Percentiles rank a stretch among this genome's conserved stretches.
phyloP scores from a whole-genome alignment of 2,329 filamentous ascomycete genomes.

The Calonectria honghensis region DNA sequence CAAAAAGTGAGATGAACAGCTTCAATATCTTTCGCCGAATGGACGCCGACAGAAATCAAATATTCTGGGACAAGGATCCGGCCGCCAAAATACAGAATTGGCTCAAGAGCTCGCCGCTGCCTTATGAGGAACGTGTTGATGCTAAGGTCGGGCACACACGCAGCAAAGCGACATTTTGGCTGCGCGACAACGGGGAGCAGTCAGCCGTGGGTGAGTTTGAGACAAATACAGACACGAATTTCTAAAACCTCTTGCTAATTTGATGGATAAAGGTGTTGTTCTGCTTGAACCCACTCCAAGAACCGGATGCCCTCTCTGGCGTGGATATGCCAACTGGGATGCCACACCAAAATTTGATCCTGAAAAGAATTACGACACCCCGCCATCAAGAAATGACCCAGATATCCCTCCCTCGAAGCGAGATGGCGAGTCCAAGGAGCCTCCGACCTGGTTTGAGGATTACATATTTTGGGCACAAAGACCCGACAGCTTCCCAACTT shows the following conservation, averaged over 20 bases:
- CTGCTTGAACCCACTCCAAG: neutral
- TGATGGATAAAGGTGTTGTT: neutral
- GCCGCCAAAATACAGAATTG: neutral
- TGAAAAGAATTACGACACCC: neutral
- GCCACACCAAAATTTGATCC: neutral
- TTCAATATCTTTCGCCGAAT: slow-evolving; percentile 5
- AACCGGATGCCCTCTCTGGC: neutral
- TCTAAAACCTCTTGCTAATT: neutral
- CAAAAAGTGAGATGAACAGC: neutral
- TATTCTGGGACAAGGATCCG: slow-evolving; percentile 5
- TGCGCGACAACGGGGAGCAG: neutral
- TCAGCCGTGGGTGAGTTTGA: slow-evolving; percentile 3
- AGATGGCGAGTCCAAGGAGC: neutral
- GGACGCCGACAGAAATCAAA: slow-evolving; percentile 7
- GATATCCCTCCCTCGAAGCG: neutral
- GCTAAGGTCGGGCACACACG: neutral
- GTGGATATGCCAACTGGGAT: slow-evolving; percentile 10
- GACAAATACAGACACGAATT: neutral
- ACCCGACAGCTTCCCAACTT: neutral
- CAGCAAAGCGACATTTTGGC: neutral
- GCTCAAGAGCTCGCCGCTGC: neutral
- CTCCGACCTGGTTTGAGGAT: slow-evolving; percentile 2
- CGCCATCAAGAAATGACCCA: neutral
- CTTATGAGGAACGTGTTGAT: neutral
- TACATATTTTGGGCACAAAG: slow-evolving; percentile 10